Percentiles rank a stretch among this genome's conserved stretches.
Conservation (phyloP, 1,284 basidiomycete genomes). For the Leccinum huronense region DNA sequence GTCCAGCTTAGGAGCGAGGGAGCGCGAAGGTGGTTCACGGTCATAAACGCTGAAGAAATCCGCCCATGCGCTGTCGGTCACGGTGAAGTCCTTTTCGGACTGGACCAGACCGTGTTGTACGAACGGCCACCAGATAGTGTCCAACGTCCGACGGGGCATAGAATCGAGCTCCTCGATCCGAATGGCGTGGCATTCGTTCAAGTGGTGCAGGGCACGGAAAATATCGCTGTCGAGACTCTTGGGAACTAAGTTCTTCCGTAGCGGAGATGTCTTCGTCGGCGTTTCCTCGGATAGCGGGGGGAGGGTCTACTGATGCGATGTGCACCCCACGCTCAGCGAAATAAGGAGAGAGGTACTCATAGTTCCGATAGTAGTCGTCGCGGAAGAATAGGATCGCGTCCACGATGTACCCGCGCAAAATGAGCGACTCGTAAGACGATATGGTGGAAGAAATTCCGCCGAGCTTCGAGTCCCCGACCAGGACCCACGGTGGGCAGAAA, state of each 20-base stretch:
- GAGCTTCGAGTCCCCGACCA: slow-evolving; percentile 86
- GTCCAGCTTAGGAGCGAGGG: slow-evolving; percentile 76
- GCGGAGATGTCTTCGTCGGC: slow-evolving; percentile 48
- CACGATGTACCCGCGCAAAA: slow-evolving; percentile 87
- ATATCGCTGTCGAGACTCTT: slow-evolving; percentile 41
- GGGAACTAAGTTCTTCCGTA: slow-evolving; percentile 53
- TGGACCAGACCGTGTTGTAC: slow-evolving; percentile 85
- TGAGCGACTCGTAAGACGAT: slow-evolving; percentile 88
- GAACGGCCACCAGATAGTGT: slow-evolving; percentile 96
- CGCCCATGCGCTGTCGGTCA: slow-evolving; percentile 88
- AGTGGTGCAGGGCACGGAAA: slow-evolving; percentile 52
- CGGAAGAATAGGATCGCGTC: slow-evolving; percentile 86
- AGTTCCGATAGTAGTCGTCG: slow-evolving; percentile 87
- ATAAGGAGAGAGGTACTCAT: slow-evolving; percentile 78
- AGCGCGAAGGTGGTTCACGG: slow-evolving; percentile 14
- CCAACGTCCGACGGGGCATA: slow-evolving; percentile 77
- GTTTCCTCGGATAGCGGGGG: slow-evolving; percentile 55
- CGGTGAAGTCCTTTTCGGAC: slow-evolving; percentile 71
- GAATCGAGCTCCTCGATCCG: slow-evolving; percentile 71
- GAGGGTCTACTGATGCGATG: slow-evolving; percentile 56
- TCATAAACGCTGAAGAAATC: slow-evolving; percentile 82
- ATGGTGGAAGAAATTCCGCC: slow-evolving; percentile 96
- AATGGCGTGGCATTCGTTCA: slow-evolving; percentile 62
- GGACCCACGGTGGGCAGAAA: slow-evolving; percentile 76
- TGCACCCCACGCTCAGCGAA: slow-evolving; percentile 72